A percentile compares a stretch with the other conserved stretches of the same genome.
phyloP scores from a whole-genome alignment of 345 rosid species.

The Euphorbia tirucalli region DNA sequence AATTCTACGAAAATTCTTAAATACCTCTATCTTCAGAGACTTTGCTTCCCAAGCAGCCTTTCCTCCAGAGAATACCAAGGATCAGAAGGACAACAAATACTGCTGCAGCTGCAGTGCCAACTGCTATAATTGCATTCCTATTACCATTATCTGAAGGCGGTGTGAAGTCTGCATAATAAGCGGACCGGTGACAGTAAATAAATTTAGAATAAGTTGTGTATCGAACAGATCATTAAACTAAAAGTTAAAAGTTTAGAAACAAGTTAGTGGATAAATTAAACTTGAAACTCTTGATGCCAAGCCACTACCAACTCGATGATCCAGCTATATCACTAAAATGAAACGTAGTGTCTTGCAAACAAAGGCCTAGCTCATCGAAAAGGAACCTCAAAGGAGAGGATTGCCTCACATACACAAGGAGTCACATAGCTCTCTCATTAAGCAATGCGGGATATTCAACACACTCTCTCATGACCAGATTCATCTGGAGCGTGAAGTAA shows the following conservation, averaged over 20 bases:
- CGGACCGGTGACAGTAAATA: constrained; percentile 10
- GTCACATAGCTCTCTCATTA: too few relatives aligned
- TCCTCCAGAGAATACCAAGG: constrained; percentile 15
- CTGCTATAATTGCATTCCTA: constrained; percentile 18
- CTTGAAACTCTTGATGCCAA: not conserved
- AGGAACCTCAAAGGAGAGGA: too few relatives aligned
- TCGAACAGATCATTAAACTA: not conserved
- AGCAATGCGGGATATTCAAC: too few relatives aligned
- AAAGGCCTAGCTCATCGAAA: too few relatives aligned
- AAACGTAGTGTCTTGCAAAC: not conserved
- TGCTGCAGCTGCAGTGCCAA: constrained; percentile 16
- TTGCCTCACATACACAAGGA: too few relatives aligned
- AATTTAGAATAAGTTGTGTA: not conserved
- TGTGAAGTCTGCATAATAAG: constrained; percentile 22
- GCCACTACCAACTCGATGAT: not conserved
- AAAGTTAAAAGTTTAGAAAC: not conserved
- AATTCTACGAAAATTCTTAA: not conserved
- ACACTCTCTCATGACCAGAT: too few relatives aligned
- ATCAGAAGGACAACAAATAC: constrained; percentile 10
- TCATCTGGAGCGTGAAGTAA: too few relatives aligned
- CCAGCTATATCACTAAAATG: not conserved
- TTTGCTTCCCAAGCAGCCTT: constrained; percentile 48
- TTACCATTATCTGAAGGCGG: constrained; percentile 13
- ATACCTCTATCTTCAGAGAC: constrained; percentile 55
- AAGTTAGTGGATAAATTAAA: not conserved